Percentiles rank a stretch among this genome's conserved stretches.
Conservation (phyloP, 768 basidiomycete genomes). For the Brasilioporus rufonigricans region DNA sequence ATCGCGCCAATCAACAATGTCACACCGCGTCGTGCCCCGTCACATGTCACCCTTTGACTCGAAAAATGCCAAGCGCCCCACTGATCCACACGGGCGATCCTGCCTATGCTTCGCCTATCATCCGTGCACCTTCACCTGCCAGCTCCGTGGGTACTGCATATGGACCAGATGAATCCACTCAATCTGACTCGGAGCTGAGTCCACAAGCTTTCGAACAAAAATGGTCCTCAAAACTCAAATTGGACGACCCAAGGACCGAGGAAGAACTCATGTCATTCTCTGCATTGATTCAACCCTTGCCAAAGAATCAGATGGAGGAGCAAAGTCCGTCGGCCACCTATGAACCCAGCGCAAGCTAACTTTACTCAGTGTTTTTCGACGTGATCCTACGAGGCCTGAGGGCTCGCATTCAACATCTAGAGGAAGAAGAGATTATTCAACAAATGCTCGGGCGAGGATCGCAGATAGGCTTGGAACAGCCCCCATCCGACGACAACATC, state of each 20-base stretch:
- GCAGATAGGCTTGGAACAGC: constrained; percentile 33
- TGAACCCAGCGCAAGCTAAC: constrained; percentile 4
- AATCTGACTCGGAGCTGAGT: constrained; percentile 38
- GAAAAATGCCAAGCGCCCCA: constrained; percentile 28
- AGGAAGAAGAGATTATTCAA: constrained; percentile 45
- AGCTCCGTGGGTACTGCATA: constrained; percentile 49
- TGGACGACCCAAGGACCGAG: constrained; percentile 36
- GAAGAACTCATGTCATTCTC: constrained; percentile 35
- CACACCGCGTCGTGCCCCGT: constrained; percentile 28
- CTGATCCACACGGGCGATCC: constrained; percentile 34
- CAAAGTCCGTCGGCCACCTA: constrained; percentile 31
- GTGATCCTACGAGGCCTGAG: constrained; percentile 40
- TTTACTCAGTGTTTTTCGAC: constrained; percentile 33
- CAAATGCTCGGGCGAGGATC: constrained; percentile 37
- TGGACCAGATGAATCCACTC: constrained; percentile 43
- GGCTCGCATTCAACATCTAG: constrained; percentile 36
- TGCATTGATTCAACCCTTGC: constrained; percentile 33
- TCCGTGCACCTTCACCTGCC: constrained; percentile 45
- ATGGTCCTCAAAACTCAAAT: constrained; percentile 32
- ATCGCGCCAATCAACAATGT: constrained; percentile 33
- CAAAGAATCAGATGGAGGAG: constrained; percentile 36
- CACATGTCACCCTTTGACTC: not conserved
- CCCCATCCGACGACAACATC: constrained; percentile 37
- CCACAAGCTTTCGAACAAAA: constrained; percentile 38
- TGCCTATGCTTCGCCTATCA: constrained; percentile 44